Base-by-base conservation (phyloP, 805 yeast species). In the Myxozyma udenii region DNA sequence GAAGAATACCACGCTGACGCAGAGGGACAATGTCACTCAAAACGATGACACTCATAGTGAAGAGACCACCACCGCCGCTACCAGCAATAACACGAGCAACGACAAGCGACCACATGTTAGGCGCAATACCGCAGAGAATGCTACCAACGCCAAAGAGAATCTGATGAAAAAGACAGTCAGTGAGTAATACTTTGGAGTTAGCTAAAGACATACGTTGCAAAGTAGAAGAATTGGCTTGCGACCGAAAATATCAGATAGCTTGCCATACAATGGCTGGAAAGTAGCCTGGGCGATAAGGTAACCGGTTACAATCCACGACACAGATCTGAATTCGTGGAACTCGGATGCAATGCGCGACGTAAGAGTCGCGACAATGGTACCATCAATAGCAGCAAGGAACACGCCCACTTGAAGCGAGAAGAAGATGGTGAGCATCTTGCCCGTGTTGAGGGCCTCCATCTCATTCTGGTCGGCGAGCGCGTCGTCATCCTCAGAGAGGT, bases 41-140 rank as follows among this genome's bases (percentile, higher is more conserved):
- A 3, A 88, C 76, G 51, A 88, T 84, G 7, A 95, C 84, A 19
- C 87, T 78, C 62, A 87, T 71, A 0, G 90, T 76, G 47, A 83
- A 79, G 62, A 88, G 78, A 0, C 96, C 96, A 6, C 95, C 93
- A n/a, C 95, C 95, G 12, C 96, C 96, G 50, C 85, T 76, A n/a
- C 96, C 96, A 24, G 95, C 82, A 46, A 88, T 73, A 55, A 86
- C 84, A 61, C 95, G 74, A 0, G 63, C 64, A 25, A 39, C 41
- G 24, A 61, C 61, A n/a, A 62, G 51, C 1, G 22, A 40, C 55
- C 51, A 54, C 16, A 85, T 82, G 33, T 47, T 56, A 9, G 51
- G 55, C 23, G 61, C 53, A 22, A 53, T n/a, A 1, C 85, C 90
- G 51, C 80, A 77, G 23, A 77, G 49, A 12, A 73, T 60, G 61